These are phyloP conservation scores for Penicillium decumbens DNA, from an alignment of 2,329 filamentous ascomycete species.

Conservation along the genomic window DNA sequence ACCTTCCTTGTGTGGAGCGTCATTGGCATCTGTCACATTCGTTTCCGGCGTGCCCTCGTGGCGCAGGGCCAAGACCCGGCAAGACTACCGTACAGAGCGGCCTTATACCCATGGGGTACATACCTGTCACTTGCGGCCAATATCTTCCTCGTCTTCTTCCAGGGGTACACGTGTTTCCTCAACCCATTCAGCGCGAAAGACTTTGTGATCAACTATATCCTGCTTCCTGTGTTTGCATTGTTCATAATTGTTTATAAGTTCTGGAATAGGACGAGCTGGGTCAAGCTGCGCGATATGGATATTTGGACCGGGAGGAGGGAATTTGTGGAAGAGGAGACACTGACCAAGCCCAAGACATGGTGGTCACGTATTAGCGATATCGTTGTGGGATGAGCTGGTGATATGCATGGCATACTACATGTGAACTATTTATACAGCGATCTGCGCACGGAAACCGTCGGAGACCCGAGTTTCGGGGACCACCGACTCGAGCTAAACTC, in stretches of 20 bases:
- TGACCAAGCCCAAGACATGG: conserved; percentile 6
- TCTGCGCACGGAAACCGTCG: not conserved
- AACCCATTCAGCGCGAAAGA: conserved; percentile 47
- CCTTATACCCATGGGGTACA: conserved; percentile 51
- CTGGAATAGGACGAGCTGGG: conserved; percentile 35
- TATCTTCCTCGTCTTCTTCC: conserved; percentile 49
- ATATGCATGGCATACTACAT: not conserved
- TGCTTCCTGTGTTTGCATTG: conserved; percentile 49
- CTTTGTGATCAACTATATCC: conserved; percentile 55
- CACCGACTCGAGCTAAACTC: not conserved
- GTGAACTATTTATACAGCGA: not conserved
- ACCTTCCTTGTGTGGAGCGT: conserved; percentile 41
- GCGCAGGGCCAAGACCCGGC: conserved; percentile 35
- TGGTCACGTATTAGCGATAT: conserved; percentile 20
- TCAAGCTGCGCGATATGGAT: conserved; percentile 38
- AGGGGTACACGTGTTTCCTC: conserved; percentile 52
- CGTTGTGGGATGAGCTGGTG: conserved; percentile 21
- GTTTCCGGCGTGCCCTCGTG: conserved; percentile 39
- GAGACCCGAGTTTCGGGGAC: not conserved
- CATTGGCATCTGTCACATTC: conserved; percentile 42
- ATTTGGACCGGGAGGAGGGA: conserved; percentile 37
- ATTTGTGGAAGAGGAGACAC: conserved; percentile 13
- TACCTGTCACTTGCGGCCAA: conserved; percentile 47
- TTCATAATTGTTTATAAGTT: conserved; percentile 49
- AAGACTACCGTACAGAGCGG: conserved; percentile 47